Evolutionary conservation across 2,329 filamentous ascomycete species (phyloP), one percentile per base, ranked within the genome.

Genomic region (Ophiostoma pallidulum): DNA sequence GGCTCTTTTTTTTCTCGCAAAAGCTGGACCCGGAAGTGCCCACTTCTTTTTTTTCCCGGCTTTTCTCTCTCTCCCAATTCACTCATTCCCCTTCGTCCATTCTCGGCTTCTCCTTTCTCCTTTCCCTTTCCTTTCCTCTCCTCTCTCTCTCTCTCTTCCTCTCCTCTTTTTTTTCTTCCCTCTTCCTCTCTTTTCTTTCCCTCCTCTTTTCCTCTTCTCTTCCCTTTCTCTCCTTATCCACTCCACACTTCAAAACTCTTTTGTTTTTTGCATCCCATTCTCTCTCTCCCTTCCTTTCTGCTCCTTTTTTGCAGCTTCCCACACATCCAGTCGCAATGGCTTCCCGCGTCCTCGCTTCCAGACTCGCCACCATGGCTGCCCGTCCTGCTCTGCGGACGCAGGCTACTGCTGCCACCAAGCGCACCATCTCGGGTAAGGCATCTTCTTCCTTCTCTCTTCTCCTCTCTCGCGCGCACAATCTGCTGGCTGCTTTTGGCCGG

Each of bases 341-440:
- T 69, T 77, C 80, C 70, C 84, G 84, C 73, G 77, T 87, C 69
- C 76, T 86, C 72, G 80, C 84, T 68, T 82, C 82, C 65, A 80
- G 84, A 70, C 77, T 88, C 75, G 82, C 83, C 70, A 76, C 80
- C 66, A 78, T 83, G 72, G 82, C 80, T 70, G 83, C 83, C 70
- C 84, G 84, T 70, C 83, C 84, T 72, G 80, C 80, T 68, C 69
- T 82, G 65, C 82, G 82, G 63, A 72, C 74, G 63, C 73, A 75
- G 65, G 63, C 80, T 62, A 72, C 74, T 67, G 74, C 71, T 69
- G 74, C 74, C 68, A 77, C 82, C 73, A 85, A 84, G 77, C 84
- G 84, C 70, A 82, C 82, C 72, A 80, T 84, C 73, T 75, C 79
- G 65, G 80, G 82, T 86, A 80, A 74, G 78, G 72, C 51, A 32